A percentile compares a stretch with the other conserved stretches of the same genome.
phyloP scores from a whole-genome alignment of 1,284 basidiomycete genomes.

The Austropuccinia psidii region DNA sequence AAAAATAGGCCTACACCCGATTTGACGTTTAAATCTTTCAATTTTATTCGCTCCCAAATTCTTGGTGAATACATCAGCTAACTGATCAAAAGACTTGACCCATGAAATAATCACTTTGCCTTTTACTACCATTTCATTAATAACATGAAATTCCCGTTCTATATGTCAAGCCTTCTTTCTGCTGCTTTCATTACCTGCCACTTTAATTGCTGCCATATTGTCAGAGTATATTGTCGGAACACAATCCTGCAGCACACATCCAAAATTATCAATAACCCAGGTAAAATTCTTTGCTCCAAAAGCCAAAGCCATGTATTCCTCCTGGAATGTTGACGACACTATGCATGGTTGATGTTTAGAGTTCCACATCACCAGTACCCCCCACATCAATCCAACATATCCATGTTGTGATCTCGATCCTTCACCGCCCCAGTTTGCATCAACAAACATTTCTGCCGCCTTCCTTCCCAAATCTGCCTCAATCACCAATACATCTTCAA shows the following conservation, averaged over 20 bases:
- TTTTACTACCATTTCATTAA: background rate
- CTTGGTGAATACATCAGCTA: slow-evolving; percentile 4
- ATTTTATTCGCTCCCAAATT: no score
- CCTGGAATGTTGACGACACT: background rate
- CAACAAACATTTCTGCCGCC: no score
- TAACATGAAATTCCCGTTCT: background rate
- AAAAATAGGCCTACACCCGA: no score
- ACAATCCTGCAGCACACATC: background rate
- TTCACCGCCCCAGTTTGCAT: slow-evolving; percentile 8
- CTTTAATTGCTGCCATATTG: background rate
- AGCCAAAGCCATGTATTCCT: background rate
- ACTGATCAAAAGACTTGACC: background rate
- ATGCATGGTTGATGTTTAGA: background rate
- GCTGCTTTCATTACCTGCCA: background rate
- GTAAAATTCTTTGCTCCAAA: background rate
- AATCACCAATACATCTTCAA: no score
- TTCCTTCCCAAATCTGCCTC: no score
- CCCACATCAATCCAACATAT: background rate
- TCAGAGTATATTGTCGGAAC: background rate
- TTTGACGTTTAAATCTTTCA: no score
- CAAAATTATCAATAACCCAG: background rate
- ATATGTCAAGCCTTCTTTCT: background rate
- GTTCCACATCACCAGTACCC: background rate
- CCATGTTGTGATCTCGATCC: background rate
- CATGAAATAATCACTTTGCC: background rate